Conservation (phyloP, 1,284 basidiomycete genomes). For the Ustanciosporium gigantosporum region DNA sequence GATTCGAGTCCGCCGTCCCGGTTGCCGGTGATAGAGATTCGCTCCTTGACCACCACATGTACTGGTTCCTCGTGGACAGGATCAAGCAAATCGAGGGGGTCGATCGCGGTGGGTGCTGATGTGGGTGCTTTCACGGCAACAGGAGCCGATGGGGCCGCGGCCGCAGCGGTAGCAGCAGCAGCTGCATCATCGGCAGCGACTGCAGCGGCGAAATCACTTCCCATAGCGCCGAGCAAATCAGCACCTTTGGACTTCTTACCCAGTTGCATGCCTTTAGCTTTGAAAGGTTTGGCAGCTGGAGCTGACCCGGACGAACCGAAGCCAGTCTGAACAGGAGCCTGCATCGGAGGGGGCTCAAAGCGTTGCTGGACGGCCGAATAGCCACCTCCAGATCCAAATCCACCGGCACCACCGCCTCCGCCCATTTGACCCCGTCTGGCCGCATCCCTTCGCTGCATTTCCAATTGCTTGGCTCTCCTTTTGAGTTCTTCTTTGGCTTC, state of each 20-base stretch:
- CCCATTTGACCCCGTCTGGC: slow-evolving; percentile 50
- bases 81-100: slow-evolving; percentile 66
- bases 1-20: slow-evolving; percentile 88
- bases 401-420: slow-evolving; percentile 34
- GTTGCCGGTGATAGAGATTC: slow-evolving; percentile 75
- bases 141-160: slow-evolving; percentile 44
- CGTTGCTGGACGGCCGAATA: slow-evolving; percentile 24
- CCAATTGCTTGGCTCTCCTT: slow-evolving; percentile 93
- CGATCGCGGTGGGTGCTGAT: slow-evolving; percentile 63
- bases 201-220: slow-evolving; percentile 61
- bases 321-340: slow-evolving; percentile 49
- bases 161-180: slow-evolving; percentile 63
- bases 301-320: slow-evolving; percentile 28
- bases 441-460: slow-evolving; percentile 81
- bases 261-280: slow-evolving; percentile 96
- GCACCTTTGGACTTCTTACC: slow-evolving; percentile 88
- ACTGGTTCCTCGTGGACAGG: slow-evolving; percentile 79
- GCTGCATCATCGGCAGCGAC: slow-evolving; percentile 62
- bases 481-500: slow-evolving; percentile 99
- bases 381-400: slow-evolving; percentile 31
- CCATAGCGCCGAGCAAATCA: slow-evolving; percentile 82
- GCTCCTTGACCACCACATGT: slow-evolving; percentile 83
- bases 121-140: slow-evolving; percentile 46
- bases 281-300: slow-evolving; percentile 73
- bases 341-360: slow-evolving; percentile 45